phyloP scores from a whole-genome alignment of 2,329 filamentous ascomycete genomes.

The Epichloe sibirici region DNA sequence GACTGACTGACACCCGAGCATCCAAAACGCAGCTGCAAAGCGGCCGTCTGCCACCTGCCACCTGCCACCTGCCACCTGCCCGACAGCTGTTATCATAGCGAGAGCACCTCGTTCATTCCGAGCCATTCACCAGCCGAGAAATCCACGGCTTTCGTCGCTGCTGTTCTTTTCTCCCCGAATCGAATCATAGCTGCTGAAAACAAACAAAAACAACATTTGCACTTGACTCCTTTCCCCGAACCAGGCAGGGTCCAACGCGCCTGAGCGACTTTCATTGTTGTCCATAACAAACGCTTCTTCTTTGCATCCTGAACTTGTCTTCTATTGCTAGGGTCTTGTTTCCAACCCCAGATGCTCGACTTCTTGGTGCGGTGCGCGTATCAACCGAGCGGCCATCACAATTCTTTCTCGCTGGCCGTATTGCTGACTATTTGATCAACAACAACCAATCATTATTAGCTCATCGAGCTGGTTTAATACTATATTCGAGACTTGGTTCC shows the following conservation, averaged over 20 bases:
- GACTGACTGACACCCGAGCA: background rate
- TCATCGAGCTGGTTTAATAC: too few relatives aligned
- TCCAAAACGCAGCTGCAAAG: background rate
- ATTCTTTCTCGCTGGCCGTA: background rate
- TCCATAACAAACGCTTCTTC: background rate
- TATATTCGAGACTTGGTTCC: background rate
- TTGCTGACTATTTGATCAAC: too few relatives aligned
- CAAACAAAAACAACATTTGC: background rate
- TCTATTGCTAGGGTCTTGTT: background rate
- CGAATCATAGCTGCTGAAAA: background rate
- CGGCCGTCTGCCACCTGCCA: background rate
- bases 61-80: conserved; percentile 6
- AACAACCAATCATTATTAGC: too few relatives aligned
- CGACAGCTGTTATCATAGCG: background rate
- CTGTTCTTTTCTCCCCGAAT: background rate
- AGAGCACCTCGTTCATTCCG: background rate
- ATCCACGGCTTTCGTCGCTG: background rate
- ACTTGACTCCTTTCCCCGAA: background rate
- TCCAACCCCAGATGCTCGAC: background rate
- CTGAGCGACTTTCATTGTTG: background rate
- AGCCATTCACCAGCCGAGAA: background rate
- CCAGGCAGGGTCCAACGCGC: background rate
- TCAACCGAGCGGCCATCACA: background rate
- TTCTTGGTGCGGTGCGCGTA: background rate
- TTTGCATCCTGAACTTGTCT: background rate